A percentile compares a stretch with the other conserved stretches of the same genome.
Conservation (phyloP, 2,329 filamentous ascomycete species). For the Penicillium sclerotigenum region DNA sequence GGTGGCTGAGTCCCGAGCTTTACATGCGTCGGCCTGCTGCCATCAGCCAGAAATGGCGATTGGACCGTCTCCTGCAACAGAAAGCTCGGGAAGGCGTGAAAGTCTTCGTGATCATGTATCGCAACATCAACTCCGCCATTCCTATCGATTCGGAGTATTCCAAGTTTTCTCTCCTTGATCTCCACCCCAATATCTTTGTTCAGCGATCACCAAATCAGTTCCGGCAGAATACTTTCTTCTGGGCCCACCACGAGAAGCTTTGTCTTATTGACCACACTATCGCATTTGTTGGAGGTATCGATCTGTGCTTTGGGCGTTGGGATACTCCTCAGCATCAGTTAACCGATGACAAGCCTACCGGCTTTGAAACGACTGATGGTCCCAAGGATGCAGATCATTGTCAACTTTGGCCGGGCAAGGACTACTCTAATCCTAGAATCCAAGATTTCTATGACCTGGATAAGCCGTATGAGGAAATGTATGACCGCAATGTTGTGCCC, state of each 20-base stretch:
- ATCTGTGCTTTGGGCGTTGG: constrained; percentile 96
- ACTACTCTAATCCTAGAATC: constrained; percentile 94
- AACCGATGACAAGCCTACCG: constrained; percentile 89
- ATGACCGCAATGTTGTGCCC: constrained; percentile 81
- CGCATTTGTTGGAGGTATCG: constrained; percentile 91
- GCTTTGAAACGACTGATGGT: constrained; percentile 74
- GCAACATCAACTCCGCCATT: constrained; percentile 94
- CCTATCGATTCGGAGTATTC: constrained; percentile 98
- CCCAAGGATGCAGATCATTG: constrained; percentile 89
- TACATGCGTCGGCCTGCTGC: constrained; percentile 92
- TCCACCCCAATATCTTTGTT: constrained; percentile 94
- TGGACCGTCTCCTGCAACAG: constrained; percentile 86
- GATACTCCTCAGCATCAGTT: constrained; percentile 91
- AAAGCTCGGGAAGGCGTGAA: constrained; percentile 96
- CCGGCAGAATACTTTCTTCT: constrained; percentile 99
- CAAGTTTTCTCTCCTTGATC: constrained; percentile 89
- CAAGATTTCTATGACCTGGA: constrained; percentile 92
- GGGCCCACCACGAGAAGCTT: constrained; percentile 98
- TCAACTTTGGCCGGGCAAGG: constrained; percentile 94
- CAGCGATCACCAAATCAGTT: constrained; percentile 96
- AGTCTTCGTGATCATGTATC: constrained; percentile 95
- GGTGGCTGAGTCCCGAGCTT: constrained; percentile 95
- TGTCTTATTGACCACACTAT: constrained; percentile 94
- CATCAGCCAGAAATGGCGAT: constrained; percentile 96
- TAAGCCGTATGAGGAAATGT: constrained; percentile 98